Percentiles rank a stretch among this genome's conserved stretches.
These are phyloP conservation scores for Coelastrella sp. DNA, from an alignment of 139 green algal species.

Conservation along the genomic window DNA sequence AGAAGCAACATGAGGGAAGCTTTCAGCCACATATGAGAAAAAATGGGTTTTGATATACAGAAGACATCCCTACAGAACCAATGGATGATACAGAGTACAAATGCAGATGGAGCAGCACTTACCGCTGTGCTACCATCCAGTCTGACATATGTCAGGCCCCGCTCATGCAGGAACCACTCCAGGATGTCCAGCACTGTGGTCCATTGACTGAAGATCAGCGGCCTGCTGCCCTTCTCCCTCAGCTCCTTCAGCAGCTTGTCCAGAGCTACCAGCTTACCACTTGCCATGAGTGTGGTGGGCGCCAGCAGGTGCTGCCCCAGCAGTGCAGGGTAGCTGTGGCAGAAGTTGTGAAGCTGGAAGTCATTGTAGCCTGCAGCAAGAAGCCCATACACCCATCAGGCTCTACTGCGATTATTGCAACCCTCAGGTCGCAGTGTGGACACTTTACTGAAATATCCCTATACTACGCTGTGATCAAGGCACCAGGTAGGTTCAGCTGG, in stretches of 20 bases:
- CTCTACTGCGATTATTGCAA: too few species aligned
- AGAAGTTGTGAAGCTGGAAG: constrained; percentile 84
- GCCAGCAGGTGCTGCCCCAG: constrained; percentile 61
- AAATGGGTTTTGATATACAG: too few species aligned
- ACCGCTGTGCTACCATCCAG: constrained; percentile 89
- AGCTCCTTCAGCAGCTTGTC: constrained; percentile 76
- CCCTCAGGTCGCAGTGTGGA: too few species aligned
- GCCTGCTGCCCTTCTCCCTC: constrained; percentile 67
- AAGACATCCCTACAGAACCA: too few species aligned
- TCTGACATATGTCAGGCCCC: constrained; percentile 73
- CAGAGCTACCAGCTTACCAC: constrained; percentile 61
- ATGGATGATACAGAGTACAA: too few species aligned
- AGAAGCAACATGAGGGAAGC: too few species aligned
- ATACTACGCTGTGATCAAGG: too few species aligned
- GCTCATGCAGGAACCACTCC: constrained; percentile 81
- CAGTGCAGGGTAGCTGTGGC: constrained; percentile 41
- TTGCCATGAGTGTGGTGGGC: constrained; percentile 53
- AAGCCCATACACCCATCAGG: neutral
- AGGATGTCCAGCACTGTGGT: constrained; percentile 93
- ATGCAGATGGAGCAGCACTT: neutral
- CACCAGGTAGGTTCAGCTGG: too few species aligned
- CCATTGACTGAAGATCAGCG: constrained; percentile 94
- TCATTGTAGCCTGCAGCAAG: constrained; percentile 74
- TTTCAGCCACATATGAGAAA: too few species aligned
- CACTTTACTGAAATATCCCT: too few species aligned